Percentiles rank a stretch among this genome's conserved stretches.
Evolutionary conservation across 345 rosid species (phyloP).

Genomic region (Gossypium rotundifolium): DNA sequence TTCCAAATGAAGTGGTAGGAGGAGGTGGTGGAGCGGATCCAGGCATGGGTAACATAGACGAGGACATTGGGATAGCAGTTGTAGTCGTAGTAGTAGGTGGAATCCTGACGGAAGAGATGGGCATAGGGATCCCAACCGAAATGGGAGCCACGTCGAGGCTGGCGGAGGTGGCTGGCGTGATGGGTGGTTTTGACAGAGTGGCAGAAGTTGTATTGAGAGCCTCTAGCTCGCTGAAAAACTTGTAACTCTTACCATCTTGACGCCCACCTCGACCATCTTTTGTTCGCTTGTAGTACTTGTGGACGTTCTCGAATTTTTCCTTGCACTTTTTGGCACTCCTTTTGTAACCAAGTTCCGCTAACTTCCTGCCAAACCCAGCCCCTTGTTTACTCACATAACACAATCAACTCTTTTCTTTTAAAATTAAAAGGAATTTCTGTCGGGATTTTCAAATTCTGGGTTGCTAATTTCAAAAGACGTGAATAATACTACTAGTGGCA

Average conservation of each 20-base stretch:
- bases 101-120: conserved; percentile 22
- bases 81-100: conserved; percentile 18
- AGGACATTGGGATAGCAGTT: conserved; percentile 7
- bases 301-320: conserved; percentile 93
- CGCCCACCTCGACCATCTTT: conserved; percentile 82
- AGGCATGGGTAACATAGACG: conserved; percentile 17
- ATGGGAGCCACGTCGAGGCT: conserved; percentile 32
- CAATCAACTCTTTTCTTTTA: background rate
- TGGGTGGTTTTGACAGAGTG: conserved; percentile 8
- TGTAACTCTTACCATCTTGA: conserved; percentile 79
- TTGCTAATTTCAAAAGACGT: too few species aligned
- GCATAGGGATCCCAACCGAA: conserved; percentile 48
- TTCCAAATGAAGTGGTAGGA: conserved; percentile 21
- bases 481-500: background rate
- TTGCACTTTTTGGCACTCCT: conserved; percentile 87
- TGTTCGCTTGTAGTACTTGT: conserved; percentile 86
- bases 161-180: conserved; percentile 10
- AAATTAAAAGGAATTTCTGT: conserved; percentile 5
- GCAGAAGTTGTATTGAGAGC: conserved; percentile 47
- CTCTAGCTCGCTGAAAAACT: conserved; percentile 77
- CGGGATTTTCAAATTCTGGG: conserved; percentile 48
- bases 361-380: conserved; percentile 51
- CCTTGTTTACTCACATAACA: background rate
- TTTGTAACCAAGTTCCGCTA: conserved; percentile 67
- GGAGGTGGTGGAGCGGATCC: conserved; percentile 16